A percentile compares a stretch with the other conserved stretches of the same genome.
Conservation (phyloP, 306 rosid species). For the Purshia tridentata region DNA sequence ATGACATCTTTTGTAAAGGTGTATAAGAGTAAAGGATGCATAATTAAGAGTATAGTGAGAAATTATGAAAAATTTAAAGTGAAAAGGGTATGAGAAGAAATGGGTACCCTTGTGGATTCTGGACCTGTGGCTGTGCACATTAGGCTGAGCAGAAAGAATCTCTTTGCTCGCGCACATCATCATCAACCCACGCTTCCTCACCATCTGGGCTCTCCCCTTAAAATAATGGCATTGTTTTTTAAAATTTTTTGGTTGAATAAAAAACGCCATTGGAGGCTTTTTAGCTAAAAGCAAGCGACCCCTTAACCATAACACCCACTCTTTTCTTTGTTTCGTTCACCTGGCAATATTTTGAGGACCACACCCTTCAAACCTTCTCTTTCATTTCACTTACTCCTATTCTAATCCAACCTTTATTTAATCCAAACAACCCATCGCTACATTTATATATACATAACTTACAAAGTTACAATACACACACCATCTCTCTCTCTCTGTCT, state of each 20-base stretch:
- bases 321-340: conserved; percentile 5
- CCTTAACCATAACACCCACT: conserved; percentile 14
- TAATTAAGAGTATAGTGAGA: too few species aligned
- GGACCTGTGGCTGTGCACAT: conserved; percentile 21
- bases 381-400: conserved; percentile 30
- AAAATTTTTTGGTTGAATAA: neutral
- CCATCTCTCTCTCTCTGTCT: neutral
- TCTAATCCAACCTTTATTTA: neutral
- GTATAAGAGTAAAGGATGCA: too few species aligned
- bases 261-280: neutral
- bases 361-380: too few species aligned
- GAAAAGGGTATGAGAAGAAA: too few species aligned
- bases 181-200: conserved; percentile 8
- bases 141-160: conserved; percentile 22
- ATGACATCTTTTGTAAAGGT: too few species aligned
- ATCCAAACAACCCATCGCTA: neutral
- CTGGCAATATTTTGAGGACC: neutral
- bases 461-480: neutral
- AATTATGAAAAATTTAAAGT: too few species aligned
- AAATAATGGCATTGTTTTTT: neutral
- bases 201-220: neutral
- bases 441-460: neutral
- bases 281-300: conserved; percentile 1
- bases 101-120: neutral
- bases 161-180: neutral